Evolutionary conservation across 2,329 filamentous ascomycete genomes (phyloP), one percentile per base, ranked within the genome.

Genomic region (Onygena corvina): DNA sequence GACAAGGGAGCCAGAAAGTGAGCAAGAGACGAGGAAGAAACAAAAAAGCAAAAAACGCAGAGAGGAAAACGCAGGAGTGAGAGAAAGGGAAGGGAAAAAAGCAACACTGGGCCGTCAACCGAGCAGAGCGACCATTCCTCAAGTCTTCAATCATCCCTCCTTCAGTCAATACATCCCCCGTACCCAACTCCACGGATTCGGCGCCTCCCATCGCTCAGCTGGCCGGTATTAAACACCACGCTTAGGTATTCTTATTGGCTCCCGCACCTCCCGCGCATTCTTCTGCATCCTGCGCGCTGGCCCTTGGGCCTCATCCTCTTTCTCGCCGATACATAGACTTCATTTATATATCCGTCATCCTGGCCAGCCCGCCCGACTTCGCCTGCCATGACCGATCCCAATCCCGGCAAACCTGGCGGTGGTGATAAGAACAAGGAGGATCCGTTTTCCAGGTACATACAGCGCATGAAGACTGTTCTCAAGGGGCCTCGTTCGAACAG

Each of bases 381-480:
- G n/a, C n/a, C 48, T 9, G 47, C 16, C 30, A 54, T 56, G 54
- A 40, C 51, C 27, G 53, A 55, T 27, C 45, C 47, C 18, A 51
- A 49, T 14, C 30, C 53, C 23, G 33, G 50, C 33, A 56, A 52
- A 33, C 40, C 31, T n/a, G 35, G 42, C n/a, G n/a, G n/a, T 14
- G 53, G 31, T 8, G 51, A 52, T 12, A 52, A 54, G 27, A 35
- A 48, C n/a, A 53, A 56, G 31, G 53, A 50, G 20, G 65, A 66
- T 20, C 64, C 66, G 44, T 53, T 68, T 36, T 61, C 60, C 25
- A 68, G 64, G 53, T 67, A 66, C 50, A 58, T 69, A 44, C 65
- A 60, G 50, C 64, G 66, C 47, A 65, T 68, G 61, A 66, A 60
- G 49, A 67, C 61, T 3, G 63, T 62, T 16, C 50, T 68, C 33